A percentile compares a stretch with the other conserved stretches of the same genome.
These are phyloP conservation scores for Eimeria tenella DNA, from an alignment of 169 alveolate species.

Conservation along the genomic window DNA sequence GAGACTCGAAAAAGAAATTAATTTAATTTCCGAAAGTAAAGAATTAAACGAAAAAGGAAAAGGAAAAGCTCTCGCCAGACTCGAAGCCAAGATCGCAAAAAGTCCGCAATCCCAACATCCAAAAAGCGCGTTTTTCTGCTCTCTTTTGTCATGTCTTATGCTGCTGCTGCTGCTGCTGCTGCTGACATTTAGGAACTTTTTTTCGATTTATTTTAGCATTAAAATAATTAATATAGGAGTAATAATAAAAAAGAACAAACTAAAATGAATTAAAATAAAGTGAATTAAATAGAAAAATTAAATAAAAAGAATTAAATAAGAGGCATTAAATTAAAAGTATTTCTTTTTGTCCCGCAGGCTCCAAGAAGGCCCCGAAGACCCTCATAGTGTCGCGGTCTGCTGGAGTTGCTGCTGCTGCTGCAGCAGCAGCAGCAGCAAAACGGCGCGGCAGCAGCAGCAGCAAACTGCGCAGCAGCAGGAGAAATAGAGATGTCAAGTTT, in stretches of 20 bases:
- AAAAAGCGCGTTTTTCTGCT: too few species aligned
- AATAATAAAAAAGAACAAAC: too few species aligned
- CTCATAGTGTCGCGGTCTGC: slow-evolving; percentile 66
- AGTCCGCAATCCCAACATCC: not conserved
- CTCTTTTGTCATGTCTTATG: not conserved
- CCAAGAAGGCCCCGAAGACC: not conserved
- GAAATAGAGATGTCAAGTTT: slow-evolving; percentile 61
- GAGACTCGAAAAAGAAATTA: slow-evolving; percentile 56
- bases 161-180: not conserved
- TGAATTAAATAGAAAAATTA: too few species aligned
- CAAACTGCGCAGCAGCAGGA: slow-evolving; percentile 17
- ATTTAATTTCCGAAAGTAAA: slow-evolving; percentile 21
- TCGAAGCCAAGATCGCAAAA: slow-evolving; percentile 18
- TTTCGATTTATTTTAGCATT: too few species aligned
- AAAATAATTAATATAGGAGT: too few species aligned
- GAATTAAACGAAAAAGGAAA: slow-evolving; percentile 71
- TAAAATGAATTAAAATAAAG: too few species aligned
- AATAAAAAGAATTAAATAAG: too few species aligned
- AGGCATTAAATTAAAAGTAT: too few species aligned
- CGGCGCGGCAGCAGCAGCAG: not conserved
- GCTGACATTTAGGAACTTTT: not conserved
- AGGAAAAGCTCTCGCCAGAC: slow-evolving; percentile 69
- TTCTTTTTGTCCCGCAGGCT: not conserved
- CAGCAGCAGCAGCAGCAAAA: too few species aligned
- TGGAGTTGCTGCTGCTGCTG: not conserved